Evolutionary conservation across 495 filamentous ascomycete genomes (phyloP).

Genomic region (Parathielavia hyrcaniae): DNA sequence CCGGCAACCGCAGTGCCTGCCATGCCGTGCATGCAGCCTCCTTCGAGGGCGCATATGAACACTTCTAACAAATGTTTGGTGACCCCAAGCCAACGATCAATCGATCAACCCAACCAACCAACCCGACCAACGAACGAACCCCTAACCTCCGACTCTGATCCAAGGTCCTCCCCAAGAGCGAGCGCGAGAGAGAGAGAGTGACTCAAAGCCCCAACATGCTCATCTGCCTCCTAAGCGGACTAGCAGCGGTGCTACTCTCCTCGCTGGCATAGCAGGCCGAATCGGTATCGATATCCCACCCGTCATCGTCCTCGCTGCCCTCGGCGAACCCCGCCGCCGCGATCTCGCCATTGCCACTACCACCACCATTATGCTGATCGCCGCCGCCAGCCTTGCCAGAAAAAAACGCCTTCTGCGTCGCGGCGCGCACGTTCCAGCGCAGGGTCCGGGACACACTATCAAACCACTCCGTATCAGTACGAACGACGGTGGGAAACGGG

Average conservation of each 20-base stretch:
- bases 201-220: conserved; percentile 50
- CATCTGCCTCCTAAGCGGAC: conserved; percentile 63
- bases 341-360: conserved; percentile 33
- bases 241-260: conserved; percentile 53
- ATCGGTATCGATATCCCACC: conserved; percentile 85
- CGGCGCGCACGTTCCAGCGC: conserved; percentile 85
- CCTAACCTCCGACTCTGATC: background rate
- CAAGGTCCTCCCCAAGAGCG: background rate
- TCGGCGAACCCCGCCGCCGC: conserved; percentile 23
- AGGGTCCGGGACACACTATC: conserved; percentile 84
- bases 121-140: too few relatives aligned
- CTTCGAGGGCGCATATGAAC: too few relatives aligned
- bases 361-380: too few relatives aligned
- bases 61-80: too few relatives aligned
- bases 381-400: conserved; percentile 43
- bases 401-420: conserved; percentile 81
- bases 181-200: background rate
- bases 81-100: too few relatives aligned
- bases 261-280: conserved; percentile 59
- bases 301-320: conserved; percentile 44
- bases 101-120: background rate
- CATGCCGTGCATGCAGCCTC: too few relatives aligned
- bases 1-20: too few relatives aligned
- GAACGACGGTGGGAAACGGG: conserved; percentile 89
- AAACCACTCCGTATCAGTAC: conserved; percentile 83